phyloP scores from a whole-genome alignment of 2,329 filamentous ascomycete genomes.

The Xylaria digitata region DNA sequence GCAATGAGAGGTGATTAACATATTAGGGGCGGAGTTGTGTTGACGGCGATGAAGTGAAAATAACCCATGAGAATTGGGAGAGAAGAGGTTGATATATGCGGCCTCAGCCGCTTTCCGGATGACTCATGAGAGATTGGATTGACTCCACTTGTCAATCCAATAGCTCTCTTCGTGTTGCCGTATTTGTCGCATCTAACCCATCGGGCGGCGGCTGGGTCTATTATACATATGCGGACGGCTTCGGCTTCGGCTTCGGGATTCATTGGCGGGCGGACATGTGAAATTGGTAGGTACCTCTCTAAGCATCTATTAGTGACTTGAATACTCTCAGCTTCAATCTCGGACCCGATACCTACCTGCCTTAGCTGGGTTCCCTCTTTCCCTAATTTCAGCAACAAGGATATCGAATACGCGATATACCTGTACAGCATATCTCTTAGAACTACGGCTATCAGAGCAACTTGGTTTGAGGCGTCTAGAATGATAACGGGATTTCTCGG shows the following conservation, averaged over 20 bases:
- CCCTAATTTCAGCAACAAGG: not conserved
- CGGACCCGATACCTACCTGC: not conserved
- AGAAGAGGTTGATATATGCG: not conserved
- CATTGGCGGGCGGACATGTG: not conserved
- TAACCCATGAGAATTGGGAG: not conserved
- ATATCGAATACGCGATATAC: not conserved
- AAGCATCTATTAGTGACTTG: not conserved
- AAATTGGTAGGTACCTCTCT: not conserved
- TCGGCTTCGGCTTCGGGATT: conserved; percentile 30
- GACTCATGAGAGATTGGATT: conserved; percentile 8
- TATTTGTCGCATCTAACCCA: conserved; percentile 13
- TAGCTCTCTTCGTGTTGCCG: not conserved
- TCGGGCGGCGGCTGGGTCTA: not conserved
- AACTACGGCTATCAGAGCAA: not conserved
- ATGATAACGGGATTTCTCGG: not conserved
- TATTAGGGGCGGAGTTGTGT: not conserved
- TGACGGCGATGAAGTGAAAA: not conserved
- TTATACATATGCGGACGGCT: conserved; percentile 10
- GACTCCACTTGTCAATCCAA: conserved; percentile 2
- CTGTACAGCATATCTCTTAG: too few species aligned
- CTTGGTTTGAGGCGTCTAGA: not conserved
- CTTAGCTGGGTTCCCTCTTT: not conserved
- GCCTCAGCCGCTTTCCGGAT: not conserved
- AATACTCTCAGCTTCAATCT: not conserved
- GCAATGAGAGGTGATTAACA: not conserved